These are phyloP conservation scores for Pythium insidiosum DNA, from an alignment of 352 stramenopile species.

Conservation along the genomic window DNA sequence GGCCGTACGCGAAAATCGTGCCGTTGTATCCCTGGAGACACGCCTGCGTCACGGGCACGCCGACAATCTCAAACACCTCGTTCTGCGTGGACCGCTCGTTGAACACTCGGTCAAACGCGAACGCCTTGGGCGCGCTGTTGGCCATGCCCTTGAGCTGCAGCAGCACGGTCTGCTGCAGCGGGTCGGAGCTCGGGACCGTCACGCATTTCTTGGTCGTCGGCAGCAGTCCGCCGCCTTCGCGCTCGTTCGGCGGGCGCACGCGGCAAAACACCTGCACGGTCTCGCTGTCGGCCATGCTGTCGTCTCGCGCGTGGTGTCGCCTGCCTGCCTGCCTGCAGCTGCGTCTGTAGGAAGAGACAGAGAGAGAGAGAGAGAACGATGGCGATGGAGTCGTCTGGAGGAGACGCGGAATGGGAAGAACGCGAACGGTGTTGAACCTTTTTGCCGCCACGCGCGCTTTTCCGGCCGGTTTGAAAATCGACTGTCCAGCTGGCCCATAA, in stretches of 20 bases:
- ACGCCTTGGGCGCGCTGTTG: conserved; percentile 34
- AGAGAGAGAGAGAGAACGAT: no score
- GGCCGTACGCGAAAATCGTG: conserved; percentile 84
- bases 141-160: conserved; percentile 33
- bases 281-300: conserved; percentile 30
- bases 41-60: conserved; percentile 70
- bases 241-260: conserved; percentile 74
- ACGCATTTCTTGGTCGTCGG: conserved; percentile 57
- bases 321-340: no score
- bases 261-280: conserved; percentile 87
- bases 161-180: conserved; percentile 46
- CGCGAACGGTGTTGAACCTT: no score
- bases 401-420: no score
- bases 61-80: conserved; percentile 87
- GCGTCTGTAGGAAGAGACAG: no score
- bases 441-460: no score
- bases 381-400: no score
- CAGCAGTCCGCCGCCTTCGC: conserved; percentile 42
- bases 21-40: conserved; percentile 82
- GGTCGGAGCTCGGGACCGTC: conserved; percentile 29
- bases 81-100: conserved; percentile 84
- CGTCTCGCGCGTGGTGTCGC: no score
- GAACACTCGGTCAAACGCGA: conserved; percentile 91
- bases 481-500: no score
- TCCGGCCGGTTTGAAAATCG: no score